Evolutionary conservation across 805 yeast species (phyloP).

Genomic region (Candida peoriensis): DNA sequence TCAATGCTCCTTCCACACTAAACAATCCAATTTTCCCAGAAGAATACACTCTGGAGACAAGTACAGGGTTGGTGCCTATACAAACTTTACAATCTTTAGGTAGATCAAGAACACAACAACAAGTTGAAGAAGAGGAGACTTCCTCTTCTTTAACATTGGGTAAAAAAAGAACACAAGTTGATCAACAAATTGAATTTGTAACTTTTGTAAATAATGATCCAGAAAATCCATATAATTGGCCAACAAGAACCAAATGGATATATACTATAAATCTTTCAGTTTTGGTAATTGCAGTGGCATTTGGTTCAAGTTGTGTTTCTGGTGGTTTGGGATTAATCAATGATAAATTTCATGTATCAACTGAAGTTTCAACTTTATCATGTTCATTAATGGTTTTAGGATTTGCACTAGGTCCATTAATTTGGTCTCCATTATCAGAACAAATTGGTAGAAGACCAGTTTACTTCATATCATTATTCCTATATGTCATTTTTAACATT

Average conservation of each 20-base stretch:
- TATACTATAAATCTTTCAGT: slow-evolving; percentile 66
- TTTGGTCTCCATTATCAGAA: slow-evolving; percentile 89
- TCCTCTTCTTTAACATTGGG: slow-evolving; percentile 25
- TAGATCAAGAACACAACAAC: slow-evolving; percentile 41
- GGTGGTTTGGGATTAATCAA: slow-evolving; percentile 73
- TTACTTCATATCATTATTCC: slow-evolving; percentile 67
- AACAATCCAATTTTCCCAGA: slow-evolving; percentile 82
- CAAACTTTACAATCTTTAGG: slow-evolving; percentile 66
- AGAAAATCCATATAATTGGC: slow-evolving; percentile 89
- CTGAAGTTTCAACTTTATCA: slow-evolving; percentile 73
- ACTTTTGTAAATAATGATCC: slow-evolving; percentile 79
- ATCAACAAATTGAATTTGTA: slow-evolving; percentile 75
- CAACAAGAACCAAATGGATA: slow-evolving; percentile 44
- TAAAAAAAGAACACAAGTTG: slow-evolving; percentile 28
- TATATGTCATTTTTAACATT: slow-evolving; percentile 75
- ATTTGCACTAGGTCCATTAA: slow-evolving; percentile 77
- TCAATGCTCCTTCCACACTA: slow-evolving; percentile 48
- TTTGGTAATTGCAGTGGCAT: slow-evolving; percentile 84
- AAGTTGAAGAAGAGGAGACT: slow-evolving; percentile 21
- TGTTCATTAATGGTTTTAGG: slow-evolving; percentile 89
- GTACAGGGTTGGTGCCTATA: slow-evolving; percentile 83
- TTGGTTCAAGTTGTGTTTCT: slow-evolving; percentile 87
- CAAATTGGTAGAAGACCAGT: slow-evolving; percentile 83
- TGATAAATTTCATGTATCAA: slow-evolving; percentile 62
- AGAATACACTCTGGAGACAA: slow-evolving; percentile 84